phyloP scores from a whole-genome alignment of 495 filamentous ascomycete genomes.

The Penicillium bialowiezense region DNA sequence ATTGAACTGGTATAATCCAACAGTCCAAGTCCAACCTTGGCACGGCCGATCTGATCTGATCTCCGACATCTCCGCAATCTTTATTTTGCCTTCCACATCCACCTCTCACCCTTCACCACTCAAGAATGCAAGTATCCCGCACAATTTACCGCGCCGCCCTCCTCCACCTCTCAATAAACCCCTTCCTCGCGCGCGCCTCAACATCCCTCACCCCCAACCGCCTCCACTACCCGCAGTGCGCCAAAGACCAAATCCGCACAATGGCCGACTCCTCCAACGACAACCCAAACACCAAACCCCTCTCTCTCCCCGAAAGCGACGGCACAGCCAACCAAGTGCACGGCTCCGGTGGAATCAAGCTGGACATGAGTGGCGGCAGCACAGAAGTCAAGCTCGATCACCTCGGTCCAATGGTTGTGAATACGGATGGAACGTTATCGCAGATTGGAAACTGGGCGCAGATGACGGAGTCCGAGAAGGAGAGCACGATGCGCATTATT shows the following conservation, averaged over 20 bases:
- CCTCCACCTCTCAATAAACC: slow-evolving; percentile 26
- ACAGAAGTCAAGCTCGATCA: slow-evolving; percentile 52
- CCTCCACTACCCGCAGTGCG: slow-evolving; percentile 27
- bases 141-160: slow-evolving; percentile 30
- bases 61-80: slow-evolving; percentile 6
- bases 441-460: slow-evolving; percentile 65
- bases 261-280: slow-evolving; percentile 13
- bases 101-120: slow-evolving; percentile 1
- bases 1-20: no score
- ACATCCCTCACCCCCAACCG: slow-evolving; percentile 14
- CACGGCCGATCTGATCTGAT: no score
- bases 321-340: slow-evolving; percentile 7
- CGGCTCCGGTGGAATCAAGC: slow-evolving; percentile 14
- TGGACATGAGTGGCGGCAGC: slow-evolving; percentile 49
- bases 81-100: slow-evolving; percentile 2
- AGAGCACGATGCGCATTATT: slow-evolving; percentile 60
- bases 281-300: slow-evolving; percentile 3
- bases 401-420: slow-evolving; percentile 67
- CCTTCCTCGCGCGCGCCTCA: slow-evolving; percentile 22
- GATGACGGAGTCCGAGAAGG: slow-evolving; percentile 61
- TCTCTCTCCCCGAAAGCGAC: slow-evolving; percentile 30
- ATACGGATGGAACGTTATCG: slow-evolving; percentile 60
- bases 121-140: slow-evolving; percentile 24
- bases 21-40: no score
- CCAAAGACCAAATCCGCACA: slow-evolving; percentile 16